Evolutionary conservation across 129 eudicot genomes (phyloP), one percentile per base, ranked within the genome.

Genomic region (Tagetes patula): DNA sequence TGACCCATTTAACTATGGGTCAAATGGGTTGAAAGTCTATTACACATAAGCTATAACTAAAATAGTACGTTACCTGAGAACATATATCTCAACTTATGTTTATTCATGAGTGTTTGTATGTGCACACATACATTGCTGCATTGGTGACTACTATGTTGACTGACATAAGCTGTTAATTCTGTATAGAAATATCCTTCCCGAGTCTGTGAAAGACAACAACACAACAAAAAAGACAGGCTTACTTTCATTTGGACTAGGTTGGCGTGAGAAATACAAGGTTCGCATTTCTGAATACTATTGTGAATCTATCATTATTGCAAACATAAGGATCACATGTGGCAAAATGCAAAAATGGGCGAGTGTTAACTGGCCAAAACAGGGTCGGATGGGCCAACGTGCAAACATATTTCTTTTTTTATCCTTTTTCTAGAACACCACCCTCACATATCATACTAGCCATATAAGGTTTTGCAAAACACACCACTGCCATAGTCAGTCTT

Each of bases 191-290:
- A 52, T 55, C 27, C 77, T 72, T 38, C 60, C 81, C 40, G 91
- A 82, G 12, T 80, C 87, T 64, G 77, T 82, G 11, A 73, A 62
- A 69, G 87, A 79, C 75, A 77, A 66, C 67, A 42, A 33, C 71
- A 33, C 80, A 72, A 14, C 81, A 14, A 89, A 63, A 60, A 89
- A 43, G 77, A 47, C 86, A n/a, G 84, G 96, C 71, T 62, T 93
- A 55, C 92, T 93, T 69, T 87, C 98, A 7, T 93, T 93, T 79
- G 90, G 95, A 80, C 87, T 89, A 38, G 91, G 89, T 50, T 93
- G 98, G 98, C 96, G 96, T 66, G 95, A 92, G 37, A 86, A 83
- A 67, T 85, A 77, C 85, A 93, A 87, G 96, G 98, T 84, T 75
- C 6, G 62, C 43, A 8, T 63, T 52, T 41, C 62, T 70, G 7